A percentile compares a stretch with the other conserved stretches of the same genome.
phyloP scores from a whole-genome alignment of 139 green algal species.

The Coccomyxa sp. region DNA sequence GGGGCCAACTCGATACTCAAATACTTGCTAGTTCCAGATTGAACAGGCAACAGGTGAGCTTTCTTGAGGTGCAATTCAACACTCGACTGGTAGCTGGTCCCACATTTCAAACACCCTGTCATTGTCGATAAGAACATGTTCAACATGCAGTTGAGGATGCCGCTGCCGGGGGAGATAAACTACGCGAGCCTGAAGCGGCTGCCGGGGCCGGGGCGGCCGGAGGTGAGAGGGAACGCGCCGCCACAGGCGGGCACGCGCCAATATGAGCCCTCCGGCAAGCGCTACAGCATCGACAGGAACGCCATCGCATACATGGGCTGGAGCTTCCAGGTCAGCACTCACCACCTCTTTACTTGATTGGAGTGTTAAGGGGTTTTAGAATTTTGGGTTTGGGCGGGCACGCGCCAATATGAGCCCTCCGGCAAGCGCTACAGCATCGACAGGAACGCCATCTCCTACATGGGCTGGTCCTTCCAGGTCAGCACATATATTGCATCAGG shows the following conservation, averaged over 20 bases:
- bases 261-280: neutral
- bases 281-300: constrained; percentile 2
- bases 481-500: too few relatives aligned
- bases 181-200: neutral
- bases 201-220: neutral
- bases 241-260: neutral
- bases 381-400: too few relatives aligned
- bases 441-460: neutral
- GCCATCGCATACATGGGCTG: neutral
- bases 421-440: neutral
- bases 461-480: constrained; percentile 5
- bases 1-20: too few relatives aligned
- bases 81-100: too few relatives aligned
- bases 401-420: neutral
- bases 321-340: neutral
- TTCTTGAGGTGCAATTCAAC: too few relatives aligned
- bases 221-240: neutral
- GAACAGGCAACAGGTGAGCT: neutral
- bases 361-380: too few relatives aligned
- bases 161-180: neutral
- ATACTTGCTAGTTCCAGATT: too few relatives aligned
- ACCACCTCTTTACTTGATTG: neutral
- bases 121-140: too few relatives aligned
- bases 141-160: neutral
- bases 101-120: too few relatives aligned